Base-by-base conservation (phyloP, 1,284 basidiomycete genomes). In the Ceratobasidium papillatum region DNA sequence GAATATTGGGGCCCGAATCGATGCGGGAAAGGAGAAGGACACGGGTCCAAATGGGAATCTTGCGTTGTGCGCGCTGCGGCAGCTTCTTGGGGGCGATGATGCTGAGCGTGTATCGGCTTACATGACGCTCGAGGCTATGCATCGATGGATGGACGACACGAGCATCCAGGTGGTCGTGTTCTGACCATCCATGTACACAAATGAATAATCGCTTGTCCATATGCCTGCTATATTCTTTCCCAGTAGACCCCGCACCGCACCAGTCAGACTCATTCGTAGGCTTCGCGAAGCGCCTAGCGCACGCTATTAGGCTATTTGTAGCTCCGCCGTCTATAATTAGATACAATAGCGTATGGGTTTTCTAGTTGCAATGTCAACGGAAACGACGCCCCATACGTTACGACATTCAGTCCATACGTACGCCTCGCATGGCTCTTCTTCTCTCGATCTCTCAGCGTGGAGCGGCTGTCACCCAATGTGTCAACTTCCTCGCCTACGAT, bases 121-220 rank as follows among this genome's bases (percentile, higher is more conserved):
- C 76, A 79, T 91, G 80, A 91, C 89, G 43, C 81, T 91, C 76
- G 88, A 91, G 77, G 87, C 90, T 87, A 87, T 89, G 65, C 82
- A 82, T 38, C 85, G 87, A 4, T 91, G 90, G 90, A 85, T 91
- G 77, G 90, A 91, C 77, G 90, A 91, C 80, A 88, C 90, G 9
- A 85, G 89, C 12, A 87, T 92, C 73, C 83, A 91, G 75, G 90
- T 91, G 58, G 87, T 89, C 76, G 86, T 84, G 30, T 79, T 89
- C 49, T 89, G 80, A 83, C 82, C 19, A 3, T 47, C 4, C 45
- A 14, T 41, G 45, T 47, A 17, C 19, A 47, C 7, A n/a, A 47
- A 47, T n/a, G n/a, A n/a, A n/a, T n/a, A n/a, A n/a, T n/a, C n/a
- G n/a, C n/a, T n/a, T n/a, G n/a, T n/a, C n/a, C n/a, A n/a, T n/a